phyloP scores from a whole-genome alignment of 1,284 basidiomycete genomes.

The Caloboletus firmus region DNA sequence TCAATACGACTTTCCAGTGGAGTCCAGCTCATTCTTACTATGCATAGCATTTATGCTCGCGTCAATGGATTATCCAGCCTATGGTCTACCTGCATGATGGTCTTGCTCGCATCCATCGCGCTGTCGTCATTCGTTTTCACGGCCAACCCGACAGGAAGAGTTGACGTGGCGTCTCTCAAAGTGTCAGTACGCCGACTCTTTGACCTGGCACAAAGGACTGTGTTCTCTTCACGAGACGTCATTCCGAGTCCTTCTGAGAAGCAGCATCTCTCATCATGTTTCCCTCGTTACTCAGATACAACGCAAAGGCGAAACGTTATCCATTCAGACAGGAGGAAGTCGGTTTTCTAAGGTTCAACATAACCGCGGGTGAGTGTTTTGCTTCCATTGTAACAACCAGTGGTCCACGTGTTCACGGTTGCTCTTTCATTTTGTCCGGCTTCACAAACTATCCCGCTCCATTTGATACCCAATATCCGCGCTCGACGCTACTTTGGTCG shows the following conservation, averaged over 20 bases:
- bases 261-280: conserved; percentile 15
- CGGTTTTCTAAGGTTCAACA: conserved; percentile 75
- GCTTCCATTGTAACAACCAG: conserved; percentile 24
- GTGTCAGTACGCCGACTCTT: conserved; percentile 50
- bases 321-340: conserved; percentile 63
- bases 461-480: conserved; percentile 21
- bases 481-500: neutral
- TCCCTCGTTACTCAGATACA: conserved; percentile 41
- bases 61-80: conserved; percentile 74
- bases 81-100: conserved; percentile 78
- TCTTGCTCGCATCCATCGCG: conserved; percentile 71
- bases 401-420: conserved; percentile 27
- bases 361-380: conserved; percentile 62
- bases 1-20: too few species aligned
- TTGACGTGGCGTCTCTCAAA: conserved; percentile 64
- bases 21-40: conserved; percentile 28
- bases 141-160: conserved; percentile 53
- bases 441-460: conserved; percentile 14
- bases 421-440: conserved; percentile 27
- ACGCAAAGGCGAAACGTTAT: conserved; percentile 56
- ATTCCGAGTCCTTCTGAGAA: conserved; percentile 8
- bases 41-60: conserved; percentile 70
- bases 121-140: conserved; percentile 68
- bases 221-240: conserved; percentile 4
- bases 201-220: neutral